Evolutionary conservation across 805 yeast species (phyloP), one percentile per base, ranked within the genome.

Genomic region (Saccharomycopsis sp.): DNA sequence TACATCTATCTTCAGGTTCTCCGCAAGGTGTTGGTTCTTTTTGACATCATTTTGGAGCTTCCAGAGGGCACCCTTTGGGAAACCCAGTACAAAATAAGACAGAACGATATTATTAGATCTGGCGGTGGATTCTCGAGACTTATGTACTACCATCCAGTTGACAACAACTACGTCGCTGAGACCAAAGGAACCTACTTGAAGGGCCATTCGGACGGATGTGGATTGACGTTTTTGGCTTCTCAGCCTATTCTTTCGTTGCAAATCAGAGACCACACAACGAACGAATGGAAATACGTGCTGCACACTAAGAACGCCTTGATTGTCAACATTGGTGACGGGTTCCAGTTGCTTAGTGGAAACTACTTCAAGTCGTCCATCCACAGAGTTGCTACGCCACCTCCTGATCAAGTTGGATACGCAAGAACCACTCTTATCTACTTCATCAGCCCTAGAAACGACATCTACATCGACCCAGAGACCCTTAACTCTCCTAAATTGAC

Each of bases 201-300:
- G 53, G 82, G 82, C 1, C 82, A 78, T 61, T 73, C 78, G 29
- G 82, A 78, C 61, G 70, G 73, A 44, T 67, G 73, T 50, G 78
- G 72, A 0, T 73, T 75, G 56, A 68, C 78, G 1, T 74, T 75
- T 59, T 73, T 75, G 23, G 69, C 73, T 0, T 71, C 75, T 12
- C 78, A 74, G 65, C 76, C 78, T 12, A 74, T 75, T 62, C 65
- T 71, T 1, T 67, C 77, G 3, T 66, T 75, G 29, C 78, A 75
- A 59, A 72, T 75, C 42, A 67, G 70, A 56, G 77, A 75, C 58
- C 70, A 70, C 44, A 68, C 63, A 23, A 64, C 69, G 9, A 71
- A 71, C 0, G 64, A 65, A 17, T 75, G 77, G 77, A 67, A 65
- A 52, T 75, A 72, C 58, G 76, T 74, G 3, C 61, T 64, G 29